Percentiles rank a stretch among this genome's conserved stretches.
phyloP scores from a whole-genome alignment of 108 stramenopile species.

The Skeletonema potamos region DNA sequence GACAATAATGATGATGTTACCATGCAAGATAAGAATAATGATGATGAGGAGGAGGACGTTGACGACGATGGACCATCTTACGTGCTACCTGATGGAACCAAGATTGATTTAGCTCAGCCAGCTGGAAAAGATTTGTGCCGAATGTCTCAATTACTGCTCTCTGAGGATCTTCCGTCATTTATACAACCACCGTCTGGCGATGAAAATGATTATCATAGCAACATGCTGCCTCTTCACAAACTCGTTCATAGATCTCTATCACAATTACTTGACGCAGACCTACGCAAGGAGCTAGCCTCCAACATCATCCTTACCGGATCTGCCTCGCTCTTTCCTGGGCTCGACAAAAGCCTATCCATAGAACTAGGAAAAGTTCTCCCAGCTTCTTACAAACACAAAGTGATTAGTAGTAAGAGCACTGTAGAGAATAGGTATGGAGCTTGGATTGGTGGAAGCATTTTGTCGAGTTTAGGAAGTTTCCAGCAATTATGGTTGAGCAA shows the following conservation, averaged over 20 bases:
- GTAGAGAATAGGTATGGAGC: conserved; percentile 79
- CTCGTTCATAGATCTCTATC: conserved; percentile 68
- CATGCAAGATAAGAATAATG: conserved; percentile 29
- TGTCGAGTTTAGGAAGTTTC: conserved; percentile 95
- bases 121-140: conserved; percentile 67
- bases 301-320: conserved; percentile 79
- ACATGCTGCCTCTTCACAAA: conserved; percentile 66
- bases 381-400: conserved; percentile 64
- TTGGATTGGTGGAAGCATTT: conserved; percentile 95
- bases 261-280: conserved; percentile 75
- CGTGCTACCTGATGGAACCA: conserved; percentile 73
- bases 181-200: conserved; percentile 6
- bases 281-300: conserved; percentile 76
- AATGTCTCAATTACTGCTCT: conserved; percentile 65
- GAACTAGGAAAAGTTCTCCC: conserved; percentile 64
- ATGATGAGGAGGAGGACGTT: conserved; percentile 7
- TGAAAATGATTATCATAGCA: conserved; percentile 21
- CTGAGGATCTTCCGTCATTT: conserved; percentile 58
- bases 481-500: conserved; percentile 95
- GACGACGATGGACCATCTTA: conserved; percentile 25
- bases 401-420: conserved; percentile 59
- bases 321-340: conserved; percentile 58
- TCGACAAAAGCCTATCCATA: conserved; percentile 69
- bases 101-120: conserved; percentile 49
- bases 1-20: conserved; percentile 17